Evolutionary conservation across 176 grass and related monocot genomes (phyloP), one percentile per base, ranked within the genome.

Genomic region (Carex cristatella): DNA sequence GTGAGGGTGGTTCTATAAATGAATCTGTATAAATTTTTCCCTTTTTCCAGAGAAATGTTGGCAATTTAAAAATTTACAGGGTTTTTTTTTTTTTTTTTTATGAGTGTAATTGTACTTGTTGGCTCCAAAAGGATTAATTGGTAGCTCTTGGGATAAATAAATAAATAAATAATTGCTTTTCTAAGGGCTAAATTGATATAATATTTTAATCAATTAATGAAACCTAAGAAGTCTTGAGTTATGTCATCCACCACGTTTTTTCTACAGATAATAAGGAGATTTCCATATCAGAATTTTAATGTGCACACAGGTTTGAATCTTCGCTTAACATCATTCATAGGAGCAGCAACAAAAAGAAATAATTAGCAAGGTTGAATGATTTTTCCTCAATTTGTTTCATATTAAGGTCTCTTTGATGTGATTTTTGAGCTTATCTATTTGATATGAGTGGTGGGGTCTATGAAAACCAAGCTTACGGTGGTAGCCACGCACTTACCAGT

Each of bases 351-450:
- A 79, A 58, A 79, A 16, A 53, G 30, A 79, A 32, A 35, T 79
- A 32, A 18, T 79, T 0, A 58, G 2, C 27, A 79, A 79, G 51
- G 53, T 79, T 35, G 72, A 30, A 79, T 81, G 72, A 30, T 58
- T 81, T 85, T 67, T 76, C 18, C 80, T 2, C 37, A 72, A 16
- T 64, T 86, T 40, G 30, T 63, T 86, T 61, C 48, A 38, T 49
- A 78, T 72, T 86, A 79, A 86, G 77, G 30, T 63, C 48, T 69
- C 28, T 14, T 56, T 77, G 67, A 51, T 76, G 38, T 87, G 66
- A 76, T 71, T 83, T 67, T 71, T 65, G 37, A 87, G 78, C 85
- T 87, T 87, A 73, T 87, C 56, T 62, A 62, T 81, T 83, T 81
- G 75, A 66, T 87, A 27, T 11, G 5, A 69, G 35, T 82, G 78